Base-by-base conservation (phyloP, 345 rosid genomes). In the Eucalyptus dawsonii region DNA sequence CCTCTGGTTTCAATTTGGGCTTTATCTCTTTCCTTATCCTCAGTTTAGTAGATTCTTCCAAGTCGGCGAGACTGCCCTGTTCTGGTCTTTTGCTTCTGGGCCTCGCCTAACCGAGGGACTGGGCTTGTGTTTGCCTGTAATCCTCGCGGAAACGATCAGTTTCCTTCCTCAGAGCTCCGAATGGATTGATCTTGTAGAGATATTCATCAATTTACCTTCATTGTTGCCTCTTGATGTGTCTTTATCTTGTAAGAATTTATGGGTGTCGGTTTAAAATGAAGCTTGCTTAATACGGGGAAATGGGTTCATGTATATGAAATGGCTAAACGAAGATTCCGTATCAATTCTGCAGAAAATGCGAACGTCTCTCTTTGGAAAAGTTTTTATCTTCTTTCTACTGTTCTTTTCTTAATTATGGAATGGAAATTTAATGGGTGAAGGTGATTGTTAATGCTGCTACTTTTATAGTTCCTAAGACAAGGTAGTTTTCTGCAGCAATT, bases 401-500 rank as follows among this genome's bases (percentile, higher is more conserved):
- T 37, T 76, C 47, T 76, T 76, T 76, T 76, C 83, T 37, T 76
- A 76, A 40, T 19, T 5, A 37, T 76, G 83, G 22, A 76, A 21
- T 7, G 22, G 83, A 37, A 37, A 7, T 76, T 76, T 37, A 21
- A 76, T 76, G 83, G 83, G 47, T 76, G 15, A 76, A 37, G 83
- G 45, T 76, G 47, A 76, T 37, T 76, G 83, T 76, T 37, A 21
- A 21, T 76, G 83, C 83, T 37, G 83, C 27, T 37, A 40, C 83
- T 76, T 37, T 37, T 37, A 37, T 76, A 76, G 83, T 76, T 76
- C 83, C 27, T 76, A 76, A 76, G 15, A 37, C 15, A 22, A 21
- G 83, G 22, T 76, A 21, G 83, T 22, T 76, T 76, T 76, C 47
- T 37, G 76, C 94, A 96, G 99, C 86, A 96, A 95, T 89, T 97